Evolutionary conservation across 2,329 filamentous ascomycete species (phyloP), one percentile per base, ranked within the genome.

Genomic region (Hypoxylon sp.): DNA sequence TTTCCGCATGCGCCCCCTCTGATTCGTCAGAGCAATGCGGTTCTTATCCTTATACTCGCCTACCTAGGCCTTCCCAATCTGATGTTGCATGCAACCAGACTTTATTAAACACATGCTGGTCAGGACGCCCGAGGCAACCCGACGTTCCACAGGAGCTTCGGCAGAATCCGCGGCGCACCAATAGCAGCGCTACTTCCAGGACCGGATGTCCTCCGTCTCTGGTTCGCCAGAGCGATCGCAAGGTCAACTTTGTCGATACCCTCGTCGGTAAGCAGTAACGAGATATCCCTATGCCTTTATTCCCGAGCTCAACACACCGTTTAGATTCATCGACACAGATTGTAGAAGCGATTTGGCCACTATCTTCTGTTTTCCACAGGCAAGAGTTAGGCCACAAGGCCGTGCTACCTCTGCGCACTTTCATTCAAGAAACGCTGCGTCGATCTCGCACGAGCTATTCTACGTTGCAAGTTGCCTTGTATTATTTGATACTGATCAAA

Each of bases 401-500:
- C 58, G 92, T 98, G 68, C 85, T 99, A 73, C 95, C 95, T 66
- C 86, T 99, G 76, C 92, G 95, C 74, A 97, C 92, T 60, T 99
- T 98, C 80, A 98, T 99, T 76, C 95, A 98, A 82, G 96, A 98
- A 85, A 98, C 96, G 20, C 86, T 99, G 73, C 92, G 95, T 75
- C 90, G 96, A 76, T 99, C 96, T 68, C 91, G 95, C 76, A 97
- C 96, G 48, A 98, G 95, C 83, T 99, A 98, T 83, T 98, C 95
- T 66, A 99, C 96, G 31, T 85, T 99, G 61, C 96, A 98, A 82
- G 96, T 99, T 68, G 95, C 96, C 27, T 85, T 99, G 70, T 99
- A 98, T 81, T 99, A 99, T 80, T 84, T 99, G 77, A 91, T 99
- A 77, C 87, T 98, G 75, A 95, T 99, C 81, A 97, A 97, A 84